Percentiles rank a stretch among this genome's conserved stretches.
Evolutionary conservation across 2,329 filamentous ascomycete genomes (phyloP).

Genomic region (Bretziella fagacearum): DNA sequence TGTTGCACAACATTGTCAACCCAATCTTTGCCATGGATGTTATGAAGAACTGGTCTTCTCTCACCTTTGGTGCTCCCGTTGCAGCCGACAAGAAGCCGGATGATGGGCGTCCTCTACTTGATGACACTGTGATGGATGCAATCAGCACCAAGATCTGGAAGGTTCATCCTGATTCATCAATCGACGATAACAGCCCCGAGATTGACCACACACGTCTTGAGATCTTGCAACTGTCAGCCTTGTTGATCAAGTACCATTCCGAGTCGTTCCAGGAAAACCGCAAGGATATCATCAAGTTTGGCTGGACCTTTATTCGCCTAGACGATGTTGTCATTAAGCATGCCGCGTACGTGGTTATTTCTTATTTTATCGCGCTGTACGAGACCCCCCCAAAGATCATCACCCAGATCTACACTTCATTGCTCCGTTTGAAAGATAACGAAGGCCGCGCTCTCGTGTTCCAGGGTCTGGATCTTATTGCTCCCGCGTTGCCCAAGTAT

Average conservation of each 20-base stretch:
- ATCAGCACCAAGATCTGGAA: constrained; percentile 92
- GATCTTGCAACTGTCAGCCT: constrained; percentile 79
- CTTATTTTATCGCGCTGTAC: constrained; percentile 93
- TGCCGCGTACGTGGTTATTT: constrained; percentile 89
- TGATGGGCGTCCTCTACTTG: constrained; percentile 49
- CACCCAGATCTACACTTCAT: constrained; percentile 80
- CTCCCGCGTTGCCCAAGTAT: constrained; percentile 80
- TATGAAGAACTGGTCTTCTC: constrained; percentile 55
- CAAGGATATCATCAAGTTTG: constrained; percentile 98
- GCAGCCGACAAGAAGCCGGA: constrained; percentile 29
- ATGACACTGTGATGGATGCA: constrained; percentile 71
- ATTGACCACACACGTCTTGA: constrained; percentile 96
- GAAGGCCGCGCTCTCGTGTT: constrained; percentile 85
- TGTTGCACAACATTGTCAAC: constrained; percentile 83
- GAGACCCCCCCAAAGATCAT: constrained; percentile 95
- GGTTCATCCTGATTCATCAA: constrained; percentile 62
- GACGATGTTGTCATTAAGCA: constrained; percentile 99
- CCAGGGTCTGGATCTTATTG: constrained; percentile 83
- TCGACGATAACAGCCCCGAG: constrained; percentile 66
- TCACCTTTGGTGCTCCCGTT: neutral
- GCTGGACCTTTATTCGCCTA: constrained; percentile 95
- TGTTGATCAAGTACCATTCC: constrained; percentile 90
- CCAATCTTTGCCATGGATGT: constrained; percentile 95
- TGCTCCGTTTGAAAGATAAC: constrained; percentile 85
- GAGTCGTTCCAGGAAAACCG: constrained; percentile 74